Evolutionary conservation across 352 stramenopile genomes (phyloP), one percentile per base, ranked within the genome.

Genomic region (Elongisporangium senticosum): DNA sequence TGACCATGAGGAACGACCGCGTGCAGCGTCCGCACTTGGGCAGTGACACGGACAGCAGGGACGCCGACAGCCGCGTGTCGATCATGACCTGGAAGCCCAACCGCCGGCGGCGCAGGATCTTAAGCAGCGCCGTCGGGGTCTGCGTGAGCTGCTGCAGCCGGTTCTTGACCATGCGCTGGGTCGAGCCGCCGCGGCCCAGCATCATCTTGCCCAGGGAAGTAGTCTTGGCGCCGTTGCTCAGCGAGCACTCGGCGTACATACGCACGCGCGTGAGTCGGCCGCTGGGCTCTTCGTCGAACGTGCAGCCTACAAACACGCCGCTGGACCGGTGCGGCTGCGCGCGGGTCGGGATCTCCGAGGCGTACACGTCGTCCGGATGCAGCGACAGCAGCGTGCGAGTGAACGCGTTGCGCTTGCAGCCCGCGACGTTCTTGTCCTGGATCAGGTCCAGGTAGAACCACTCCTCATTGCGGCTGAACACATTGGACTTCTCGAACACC

Each of bases 391-490:
- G 52, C 4, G 67, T 77, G 49, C 75, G 40, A 4, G 66, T 69
- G 59, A 80, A 77, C 10, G 63, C 67, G 15, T 69, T 64, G 21
- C 33, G 6, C 21, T 20, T 7, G 61, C 50, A 51, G 37, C 7
- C 17, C 28, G 33, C 47, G 55, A 19, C 51, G 28, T 22, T 24
- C 20, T 3, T 49, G 20, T 69, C 60, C 39, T 69, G 39, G 7
- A 67, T 53, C 15, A 61, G 56, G 48, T 81, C 71, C 23, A 79
- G 65, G 53, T 66, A 76, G 51, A 69, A 81, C 69, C 69, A 77
- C 58, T 81, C 69, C 59, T 81, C 69, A 52, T 81, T 78, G 26
- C 56, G 58, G 11, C 63, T 47, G 49, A 75, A 74, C 47, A 70
- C 55, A 40, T 65, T 78, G 24, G 69, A 71, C 28, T 69, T 64